Conservation (phyloP, 805 yeast species). For the Danielozyma ontarioensis region DNA sequence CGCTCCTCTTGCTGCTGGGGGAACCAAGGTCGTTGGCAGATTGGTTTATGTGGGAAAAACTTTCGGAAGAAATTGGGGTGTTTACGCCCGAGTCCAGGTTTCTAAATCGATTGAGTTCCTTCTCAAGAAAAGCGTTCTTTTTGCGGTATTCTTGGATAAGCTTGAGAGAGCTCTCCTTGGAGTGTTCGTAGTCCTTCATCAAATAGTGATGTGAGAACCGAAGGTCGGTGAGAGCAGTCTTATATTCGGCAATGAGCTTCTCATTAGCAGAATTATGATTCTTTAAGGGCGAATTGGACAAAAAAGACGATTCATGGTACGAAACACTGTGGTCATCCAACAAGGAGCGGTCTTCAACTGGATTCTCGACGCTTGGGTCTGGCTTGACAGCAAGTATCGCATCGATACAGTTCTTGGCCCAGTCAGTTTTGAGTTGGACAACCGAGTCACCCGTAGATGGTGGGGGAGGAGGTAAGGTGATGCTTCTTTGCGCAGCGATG, state of each 20-base stretch:
- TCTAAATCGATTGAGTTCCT: slow-evolving; percentile 30
- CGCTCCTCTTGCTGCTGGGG: too few species aligned
- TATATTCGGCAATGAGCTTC: slow-evolving; percentile 30
- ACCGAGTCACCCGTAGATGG: background rate
- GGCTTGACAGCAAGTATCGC: slow-evolving; percentile 13
- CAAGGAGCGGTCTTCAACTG: slow-evolving; percentile 14
- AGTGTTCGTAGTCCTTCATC: slow-evolving; percentile 63
- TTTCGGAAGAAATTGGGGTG: background rate
- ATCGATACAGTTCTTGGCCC: slow-evolving; percentile 39
- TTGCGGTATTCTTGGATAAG: slow-evolving; percentile 49
- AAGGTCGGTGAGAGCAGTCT: slow-evolving; percentile 61
- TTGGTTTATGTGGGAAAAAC: too few species aligned
- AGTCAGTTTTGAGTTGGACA: slow-evolving; percentile 20
- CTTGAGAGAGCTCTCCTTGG: slow-evolving; percentile 50
- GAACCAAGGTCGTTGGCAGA: background rate
- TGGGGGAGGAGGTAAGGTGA: slow-evolving; percentile 32
- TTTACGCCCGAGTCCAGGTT: too few species aligned
- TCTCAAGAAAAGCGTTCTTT: slow-evolving; percentile 48
- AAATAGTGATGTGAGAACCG: slow-evolving; percentile 68
- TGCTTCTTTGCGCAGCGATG: slow-evolving; percentile 38
- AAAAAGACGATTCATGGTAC: slow-evolving; percentile 24
- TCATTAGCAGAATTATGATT: slow-evolving; percentile 9
- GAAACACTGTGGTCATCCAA: too few species aligned
- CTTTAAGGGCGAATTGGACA: slow-evolving; percentile 20
- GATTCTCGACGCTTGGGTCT: background rate